Base-by-base conservation (phyloP, 2,329 filamentous ascomycete species). In the Thermoascus crustaceus region DNA sequence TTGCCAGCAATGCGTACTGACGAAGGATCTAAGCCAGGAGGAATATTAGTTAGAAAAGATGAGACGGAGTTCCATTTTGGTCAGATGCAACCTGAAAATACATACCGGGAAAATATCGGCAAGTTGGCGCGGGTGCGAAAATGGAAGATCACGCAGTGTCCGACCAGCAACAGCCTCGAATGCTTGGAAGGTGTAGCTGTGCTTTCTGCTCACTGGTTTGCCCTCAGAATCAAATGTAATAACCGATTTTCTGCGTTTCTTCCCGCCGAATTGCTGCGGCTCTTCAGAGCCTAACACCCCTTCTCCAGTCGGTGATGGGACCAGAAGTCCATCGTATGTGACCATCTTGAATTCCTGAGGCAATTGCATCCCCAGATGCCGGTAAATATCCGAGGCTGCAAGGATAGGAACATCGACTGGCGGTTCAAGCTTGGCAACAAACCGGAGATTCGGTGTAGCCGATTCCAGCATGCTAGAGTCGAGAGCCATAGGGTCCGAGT, bases 71-170 rank as follows among this genome's bases (percentile, higher is more conserved):
- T 33, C 36, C 26, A 18, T 33, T n/a, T n/a, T n/a, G n/a, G n/a
- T n/a, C n/a, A n/a, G n/a, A n/a, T n/a, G n/a, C n/a, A n/a, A n/a
- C n/a, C n/a, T 7, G 14, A 18, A 16, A 26, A 31, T 18, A 47
- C 55, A 37, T 48, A 66, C 57, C 17, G 65, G 65, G 38, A 68
- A 46, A 20, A 63, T 57, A 32, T 64, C 60, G 19, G 62, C 57
- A 25, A 67, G 47, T 45, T 68, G 64, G 23, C 62, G 59, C 10
- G 65, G 65, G 46, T 68, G 65, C 7, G 57, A 61, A 34, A 68
- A 67, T 3, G 60, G 60, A 14, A 68, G 49, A 14, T 66, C 59
- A 34, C 48, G 56, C 23, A 67, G 53, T 10, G 57, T 63, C 22
- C 58, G 55, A 16, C 61, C 61, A 10, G 59, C 53, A 25, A 60